phyloP scores from a whole-genome alignment of 2,329 filamentous ascomycete species.

The Metarhizium humberi region DNA sequence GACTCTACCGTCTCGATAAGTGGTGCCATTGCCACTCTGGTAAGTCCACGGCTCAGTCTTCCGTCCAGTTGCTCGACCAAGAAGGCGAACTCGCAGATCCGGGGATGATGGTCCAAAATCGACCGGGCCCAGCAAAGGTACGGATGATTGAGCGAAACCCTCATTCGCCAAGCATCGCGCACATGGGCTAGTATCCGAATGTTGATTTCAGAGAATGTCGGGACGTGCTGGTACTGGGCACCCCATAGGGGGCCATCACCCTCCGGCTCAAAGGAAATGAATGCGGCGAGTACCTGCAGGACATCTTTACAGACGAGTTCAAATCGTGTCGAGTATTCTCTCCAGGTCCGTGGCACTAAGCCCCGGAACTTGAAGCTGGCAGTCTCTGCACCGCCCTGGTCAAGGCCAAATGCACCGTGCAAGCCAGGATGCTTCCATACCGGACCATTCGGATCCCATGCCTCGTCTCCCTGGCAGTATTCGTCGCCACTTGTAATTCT shows the following conservation, averaged over 20 bases:
- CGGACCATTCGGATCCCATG: background rate
- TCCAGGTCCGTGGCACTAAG: slow-evolving; percentile 12
- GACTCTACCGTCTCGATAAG: slow-evolving; percentile 4
- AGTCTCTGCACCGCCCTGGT: background rate
- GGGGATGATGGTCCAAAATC: background rate
- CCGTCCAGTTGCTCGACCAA: background rate
- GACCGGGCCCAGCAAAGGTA: background rate
- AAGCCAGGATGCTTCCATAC: background rate
- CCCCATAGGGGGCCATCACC: background rate
- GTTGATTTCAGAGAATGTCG: background rate
- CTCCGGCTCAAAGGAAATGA: slow-evolving; percentile 8
- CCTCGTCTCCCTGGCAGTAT: background rate
- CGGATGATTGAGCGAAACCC: background rate
- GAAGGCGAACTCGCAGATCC: slow-evolving; percentile 9
- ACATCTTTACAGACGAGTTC: slow-evolving; percentile 6
- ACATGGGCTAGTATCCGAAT: background rate
- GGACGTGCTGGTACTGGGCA: background rate
- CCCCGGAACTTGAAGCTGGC: slow-evolving; percentile 10
- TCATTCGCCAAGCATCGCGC: background rate
- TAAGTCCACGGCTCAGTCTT: background rate
- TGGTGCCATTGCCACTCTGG: background rate
- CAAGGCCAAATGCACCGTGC: background rate
- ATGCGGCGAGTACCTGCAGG: slow-evolving; percentile 8
- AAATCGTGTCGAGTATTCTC: slow-evolving; percentile 12
- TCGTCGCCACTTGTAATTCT: background rate